Base-by-base conservation (phyloP, 208 protist genomes). In the Wallacemonas collosoma region DNA sequence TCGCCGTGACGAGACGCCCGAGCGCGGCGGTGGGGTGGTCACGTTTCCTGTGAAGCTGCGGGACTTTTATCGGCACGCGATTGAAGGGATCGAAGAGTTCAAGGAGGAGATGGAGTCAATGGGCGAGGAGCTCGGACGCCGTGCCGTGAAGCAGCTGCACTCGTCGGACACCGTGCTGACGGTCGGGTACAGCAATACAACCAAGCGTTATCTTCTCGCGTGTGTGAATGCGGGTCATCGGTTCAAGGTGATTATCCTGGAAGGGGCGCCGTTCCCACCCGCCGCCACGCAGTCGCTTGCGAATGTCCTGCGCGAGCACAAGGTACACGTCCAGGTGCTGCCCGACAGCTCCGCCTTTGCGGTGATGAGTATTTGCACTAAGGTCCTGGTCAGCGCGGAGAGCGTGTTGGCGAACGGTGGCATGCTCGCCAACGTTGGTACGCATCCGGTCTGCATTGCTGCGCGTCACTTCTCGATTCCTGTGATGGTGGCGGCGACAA, bases 331-430 rank as follows among this genome's bases (percentile, higher is more conserved):
- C 38, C 97, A 98, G 65, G 72, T 99, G 39, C 85, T 99, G 53
- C 81, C 95, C 3, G 98, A 99, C 86, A 89, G 94, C 71, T 95
- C 95, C 39, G 86, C 98, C 51, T 99, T 99, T 88, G 98, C 97
- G 8, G 91, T 99, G 68, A 99, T 99, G 98, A 83, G 90, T 14
- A 89, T 97, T 50, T 98, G 99, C 53, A 99, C 98, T 66, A 99
- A 99, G 77, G 95, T 99, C 50, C 89, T 99, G n/a, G 80, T 99
- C 39, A 92, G 95, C 6, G 94, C 93, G 2, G 91, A 98, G 71
- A 91, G 83, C 39, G 94, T 99, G 9, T 83, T 99, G 76, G 98
- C 98, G 1, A 99, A 99, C 71, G 98, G 98, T 48, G 98, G 98
- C n/a, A 79, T 99, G 60, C 89, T 99, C 17, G 94, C 98, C 0